Evolutionary conservation across 1,139 yeast genomes (phyloP).

Genomic region (Citeromyces hawaiiensis): DNA sequence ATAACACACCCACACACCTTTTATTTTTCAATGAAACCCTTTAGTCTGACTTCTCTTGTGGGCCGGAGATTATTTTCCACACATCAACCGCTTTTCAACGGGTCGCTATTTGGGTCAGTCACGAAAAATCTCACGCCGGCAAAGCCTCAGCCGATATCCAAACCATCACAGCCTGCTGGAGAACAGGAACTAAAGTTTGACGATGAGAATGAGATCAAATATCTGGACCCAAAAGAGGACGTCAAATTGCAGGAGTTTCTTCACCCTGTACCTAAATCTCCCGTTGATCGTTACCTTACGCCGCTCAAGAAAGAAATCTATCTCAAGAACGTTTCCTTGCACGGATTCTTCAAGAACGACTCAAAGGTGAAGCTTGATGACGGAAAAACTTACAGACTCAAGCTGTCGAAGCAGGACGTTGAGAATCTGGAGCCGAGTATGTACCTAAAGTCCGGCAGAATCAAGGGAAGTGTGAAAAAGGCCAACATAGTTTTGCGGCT

Average conservation of each 20-base stretch:
- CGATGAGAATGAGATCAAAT: conserved; percentile 4
- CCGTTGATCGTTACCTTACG: conserved; percentile 36
- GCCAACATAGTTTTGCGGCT: conserved; percentile 73
- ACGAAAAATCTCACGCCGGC: neutral
- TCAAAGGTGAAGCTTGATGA: conserved; percentile 33
- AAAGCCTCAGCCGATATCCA: neutral
- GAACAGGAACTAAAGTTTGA: neutral
- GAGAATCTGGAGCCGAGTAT: conserved; percentile 78
- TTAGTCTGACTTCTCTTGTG: neutral
- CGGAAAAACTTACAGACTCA: conserved; percentile 40
- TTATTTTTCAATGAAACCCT: too few relatives aligned
- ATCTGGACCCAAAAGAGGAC: conserved; percentile 20
- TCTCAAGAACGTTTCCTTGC: conserved; percentile 38
- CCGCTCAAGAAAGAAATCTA: conserved; percentile 68
- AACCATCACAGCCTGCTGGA: neutral
- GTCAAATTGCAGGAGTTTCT: conserved; percentile 25
- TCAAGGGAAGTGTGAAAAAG: conserved; percentile 80
- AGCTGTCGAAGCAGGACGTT: conserved; percentile 50
- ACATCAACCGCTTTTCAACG: conserved; percentile 1
- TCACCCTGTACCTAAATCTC: conserved; percentile 24
- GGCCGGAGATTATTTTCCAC: conserved; percentile 1
- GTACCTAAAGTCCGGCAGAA: conserved; percentile 62
- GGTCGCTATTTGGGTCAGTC: conserved; percentile 1
- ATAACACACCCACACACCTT: too few relatives aligned
- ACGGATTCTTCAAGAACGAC: conserved; percentile 68